A percentile compares a stretch with the other conserved stretches of the same genome.
phyloP scores from a whole-genome alignment of 345 rosid genomes.

The Carallia pectinifolia region DNA sequence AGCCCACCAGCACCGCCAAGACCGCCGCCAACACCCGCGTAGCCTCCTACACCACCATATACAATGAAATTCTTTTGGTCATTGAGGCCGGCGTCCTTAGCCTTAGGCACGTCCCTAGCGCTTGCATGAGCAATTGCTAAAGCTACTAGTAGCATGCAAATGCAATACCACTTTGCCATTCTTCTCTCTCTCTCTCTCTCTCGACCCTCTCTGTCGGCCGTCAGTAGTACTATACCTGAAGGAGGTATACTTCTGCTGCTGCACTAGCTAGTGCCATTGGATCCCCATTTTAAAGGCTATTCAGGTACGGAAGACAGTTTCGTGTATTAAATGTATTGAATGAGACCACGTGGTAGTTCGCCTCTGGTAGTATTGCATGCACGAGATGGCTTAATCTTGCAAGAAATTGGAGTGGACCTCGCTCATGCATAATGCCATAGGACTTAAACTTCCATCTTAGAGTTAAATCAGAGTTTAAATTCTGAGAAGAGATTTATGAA shows the following conservation, averaged over 20 bases:
- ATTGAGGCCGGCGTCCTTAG: conserved; percentile 37
- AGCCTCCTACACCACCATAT: conserved; percentile 69
- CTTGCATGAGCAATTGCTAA: conserved; percentile 23
- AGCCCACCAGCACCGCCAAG: conserved; percentile 29
- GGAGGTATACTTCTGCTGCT: neutral
- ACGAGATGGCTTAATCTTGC: conserved; percentile 27
- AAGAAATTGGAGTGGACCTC: too few relatives aligned
- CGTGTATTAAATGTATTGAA: conserved; percentile 10
- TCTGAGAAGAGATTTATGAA: too few relatives aligned
- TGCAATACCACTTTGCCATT: conserved; percentile 36
- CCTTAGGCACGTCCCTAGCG: conserved; percentile 16
- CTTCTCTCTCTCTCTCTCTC: conserved; percentile 5
- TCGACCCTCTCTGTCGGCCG: neutral
- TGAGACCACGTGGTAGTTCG: neutral
- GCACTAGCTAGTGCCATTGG: neutral
- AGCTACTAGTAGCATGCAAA: conserved; percentile 36
- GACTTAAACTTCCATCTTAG: too few relatives aligned
- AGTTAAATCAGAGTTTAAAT: too few relatives aligned
- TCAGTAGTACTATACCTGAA: neutral
- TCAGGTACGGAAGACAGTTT: neutral
- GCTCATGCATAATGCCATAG: too few relatives aligned
- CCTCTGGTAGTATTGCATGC: conserved; percentile 16
- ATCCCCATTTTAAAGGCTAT: neutral
- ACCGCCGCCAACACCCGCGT: conserved; percentile 51
- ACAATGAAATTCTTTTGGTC: conserved; percentile 70